These are phyloP conservation scores for Trichoderma sp. DNA, from an alignment of 2,329 filamentous ascomycete species.

Conservation along the genomic window DNA sequence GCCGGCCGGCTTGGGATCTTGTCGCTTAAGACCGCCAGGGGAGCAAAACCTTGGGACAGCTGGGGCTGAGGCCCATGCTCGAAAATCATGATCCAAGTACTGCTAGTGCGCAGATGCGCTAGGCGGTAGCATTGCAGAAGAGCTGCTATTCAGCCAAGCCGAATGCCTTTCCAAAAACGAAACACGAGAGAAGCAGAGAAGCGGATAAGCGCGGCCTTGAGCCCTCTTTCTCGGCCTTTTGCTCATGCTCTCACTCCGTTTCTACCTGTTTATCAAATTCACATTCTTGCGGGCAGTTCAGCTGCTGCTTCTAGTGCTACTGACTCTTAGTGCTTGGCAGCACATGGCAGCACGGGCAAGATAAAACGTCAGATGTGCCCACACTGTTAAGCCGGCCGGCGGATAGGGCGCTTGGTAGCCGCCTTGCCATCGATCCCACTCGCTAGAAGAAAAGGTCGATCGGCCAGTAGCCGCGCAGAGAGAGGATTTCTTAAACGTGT, in stretches of 20 bases:
- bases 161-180: not conserved
- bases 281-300: not conserved
- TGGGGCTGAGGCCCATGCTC: constrained; percentile 33
- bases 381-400: constrained; percentile 1
- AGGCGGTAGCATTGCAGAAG: not conserved
- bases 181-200: not conserved
- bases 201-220: not conserved
- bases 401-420: constrained; percentile 10
- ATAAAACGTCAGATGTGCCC: constrained; percentile 13
- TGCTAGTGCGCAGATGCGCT: constrained; percentile 16
- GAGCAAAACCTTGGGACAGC: constrained; percentile 6
- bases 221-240: not conserved
- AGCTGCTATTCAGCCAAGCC: not conserved
- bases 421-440: constrained; percentile 19
- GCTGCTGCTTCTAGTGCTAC: not conserved
- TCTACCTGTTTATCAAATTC: not conserved
- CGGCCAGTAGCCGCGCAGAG: constrained; percentile 1
- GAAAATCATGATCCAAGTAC: constrained; percentile 15
- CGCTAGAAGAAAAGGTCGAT: constrained; percentile 16
- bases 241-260: not conserved
- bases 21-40: constrained; percentile 19
- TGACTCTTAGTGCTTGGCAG: not conserved
- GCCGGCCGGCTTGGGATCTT: constrained; percentile 12
- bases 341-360: not conserved
- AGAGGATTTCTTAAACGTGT: not conserved